phyloP scores from a whole-genome alignment of 2,329 filamentous ascomycete genomes.

The Cladophialophora exuberans region DNA sequence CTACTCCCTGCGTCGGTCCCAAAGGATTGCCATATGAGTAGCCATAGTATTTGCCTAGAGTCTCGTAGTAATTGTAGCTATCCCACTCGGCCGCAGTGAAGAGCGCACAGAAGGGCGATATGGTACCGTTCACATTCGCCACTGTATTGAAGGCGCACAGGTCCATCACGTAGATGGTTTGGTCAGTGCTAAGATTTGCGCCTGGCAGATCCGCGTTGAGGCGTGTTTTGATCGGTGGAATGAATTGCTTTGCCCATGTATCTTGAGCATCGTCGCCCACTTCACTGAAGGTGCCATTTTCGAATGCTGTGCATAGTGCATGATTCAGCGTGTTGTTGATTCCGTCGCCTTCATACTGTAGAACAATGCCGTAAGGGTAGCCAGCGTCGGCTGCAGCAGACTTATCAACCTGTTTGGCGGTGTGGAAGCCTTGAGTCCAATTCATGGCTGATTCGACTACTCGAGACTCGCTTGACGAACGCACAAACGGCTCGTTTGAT shows the following conservation, averaged over 20 bases:
- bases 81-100: slow-evolving; percentile 8
- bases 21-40: slow-evolving; percentile 11
- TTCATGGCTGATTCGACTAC: slow-evolving; percentile 8
- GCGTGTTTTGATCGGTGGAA: slow-evolving; percentile 4
- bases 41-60: slow-evolving; percentile 12
- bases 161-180: slow-evolving; percentile 12
- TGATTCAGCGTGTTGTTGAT: slow-evolving; percentile 12
- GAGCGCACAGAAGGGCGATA: slow-evolving; percentile 12
- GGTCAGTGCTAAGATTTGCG: slow-evolving; percentile 7
- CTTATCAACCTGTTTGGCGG: neutral
- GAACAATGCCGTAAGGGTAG: neutral
- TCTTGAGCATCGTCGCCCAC: slow-evolving; percentile 1
- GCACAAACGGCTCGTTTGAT: slow-evolving; percentile 1
- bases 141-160: slow-evolving; percentile 12
- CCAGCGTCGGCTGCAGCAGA: neutral
- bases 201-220: neutral
- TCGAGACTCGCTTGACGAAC: slow-evolving; percentile 12
- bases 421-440: slow-evolving; percentile 9
- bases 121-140: neutral
- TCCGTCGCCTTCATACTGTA: slow-evolving; percentile 10
- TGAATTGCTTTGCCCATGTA: slow-evolving; percentile 2
- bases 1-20: slow-evolving; percentile 9
- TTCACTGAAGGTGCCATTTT: slow-evolving; percentile 5
- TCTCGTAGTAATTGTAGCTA: slow-evolving; percentile 8
- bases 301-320: slow-evolving; percentile 6